phyloP scores from a whole-genome alignment of 2,329 filamentous ascomycete genomes.

The Botrytis aclada region DNA sequence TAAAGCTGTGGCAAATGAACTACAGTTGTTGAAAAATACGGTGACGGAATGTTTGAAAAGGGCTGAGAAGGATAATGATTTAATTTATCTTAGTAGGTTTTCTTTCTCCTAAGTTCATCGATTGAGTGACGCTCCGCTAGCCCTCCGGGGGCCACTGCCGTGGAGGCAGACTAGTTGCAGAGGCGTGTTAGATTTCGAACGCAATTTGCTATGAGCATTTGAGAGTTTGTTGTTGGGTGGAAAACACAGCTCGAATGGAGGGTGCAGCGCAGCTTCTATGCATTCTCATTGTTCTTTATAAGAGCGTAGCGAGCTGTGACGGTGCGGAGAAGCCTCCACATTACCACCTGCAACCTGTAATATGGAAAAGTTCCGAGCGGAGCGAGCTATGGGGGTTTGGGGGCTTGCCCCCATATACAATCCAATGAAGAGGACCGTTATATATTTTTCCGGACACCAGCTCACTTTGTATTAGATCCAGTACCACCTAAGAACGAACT shows the following conservation, averaged over 20 bases:
- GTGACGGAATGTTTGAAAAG: constrained; percentile 86
- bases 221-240: neutral
- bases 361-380: neutral
- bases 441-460: neutral
- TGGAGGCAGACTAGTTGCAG: neutral
- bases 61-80: constrained; percentile 93
- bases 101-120: neutral
- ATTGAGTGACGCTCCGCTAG: constrained; percentile 5
- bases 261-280: neutral
- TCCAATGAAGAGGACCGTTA: fast-evolving
- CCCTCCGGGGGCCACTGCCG: constrained; percentile 10
- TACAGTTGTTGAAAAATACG: constrained; percentile 77
- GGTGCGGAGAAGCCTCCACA: neutral
- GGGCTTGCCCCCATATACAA: neutral
- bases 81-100: constrained; percentile 77
- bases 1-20: constrained; percentile 75
- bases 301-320: neutral
- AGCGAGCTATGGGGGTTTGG: neutral
- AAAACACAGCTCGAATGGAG: neutral
- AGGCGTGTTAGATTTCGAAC: neutral
- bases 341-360: neutral
- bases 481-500: constrained; percentile 88
- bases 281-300: neutral
- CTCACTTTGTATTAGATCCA: constrained; percentile 52
- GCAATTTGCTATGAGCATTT: neutral